Conservation (phyloP, 202 grass and related monocot genomes). For the Digitaria exilis region DNA sequence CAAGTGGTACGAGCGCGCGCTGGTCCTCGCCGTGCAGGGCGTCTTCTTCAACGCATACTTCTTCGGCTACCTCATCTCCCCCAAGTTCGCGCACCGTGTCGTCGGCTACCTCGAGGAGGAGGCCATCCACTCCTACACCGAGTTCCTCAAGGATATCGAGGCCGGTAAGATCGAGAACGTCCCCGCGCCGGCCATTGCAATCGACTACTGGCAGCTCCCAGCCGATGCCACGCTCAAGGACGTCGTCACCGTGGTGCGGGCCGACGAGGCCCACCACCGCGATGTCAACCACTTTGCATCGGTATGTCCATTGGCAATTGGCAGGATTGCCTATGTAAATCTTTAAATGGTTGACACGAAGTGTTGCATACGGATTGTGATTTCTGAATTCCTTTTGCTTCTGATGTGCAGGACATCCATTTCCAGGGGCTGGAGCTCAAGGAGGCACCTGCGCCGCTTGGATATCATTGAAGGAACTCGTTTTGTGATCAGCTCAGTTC, state of each 20-base stretch:
- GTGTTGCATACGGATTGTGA: neutral
- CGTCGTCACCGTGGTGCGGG: slow-evolving; percentile 65
- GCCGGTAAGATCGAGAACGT: slow-evolving; percentile 78
- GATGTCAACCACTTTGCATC: slow-evolving; percentile 85
- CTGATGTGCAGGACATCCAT: slow-evolving; percentile 73
- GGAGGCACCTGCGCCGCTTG: slow-evolving; percentile 66
- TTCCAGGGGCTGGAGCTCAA: slow-evolving; percentile 86
- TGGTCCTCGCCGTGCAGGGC: slow-evolving; percentile 84
- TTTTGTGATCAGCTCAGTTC: neutral
- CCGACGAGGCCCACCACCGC: slow-evolving; percentile 85
- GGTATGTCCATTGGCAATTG: slow-evolving; percentile 27
- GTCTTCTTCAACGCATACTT: slow-evolving; percentile 98
- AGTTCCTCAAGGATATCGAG: slow-evolving; percentile 77
- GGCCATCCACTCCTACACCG: slow-evolving; percentile 88
- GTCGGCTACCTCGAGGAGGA: slow-evolving; percentile 94
- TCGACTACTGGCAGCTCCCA: slow-evolving; percentile 92
- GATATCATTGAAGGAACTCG: slow-evolving; percentile 52
- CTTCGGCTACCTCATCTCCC: slow-evolving; percentile 77
- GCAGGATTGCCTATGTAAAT: neutral
- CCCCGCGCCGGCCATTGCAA: slow-evolving; percentile 78
- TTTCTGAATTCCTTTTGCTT: slow-evolving; percentile 33
- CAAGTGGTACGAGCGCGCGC: slow-evolving; percentile 84
- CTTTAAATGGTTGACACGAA: neutral
- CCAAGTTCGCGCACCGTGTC: slow-evolving; percentile 82
- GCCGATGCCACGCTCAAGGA: slow-evolving; percentile 79